These are phyloP conservation scores for Trichosporon faecale DNA, from an alignment of 1,284 basidiomycete species.

Conservation along the genomic window DNA sequence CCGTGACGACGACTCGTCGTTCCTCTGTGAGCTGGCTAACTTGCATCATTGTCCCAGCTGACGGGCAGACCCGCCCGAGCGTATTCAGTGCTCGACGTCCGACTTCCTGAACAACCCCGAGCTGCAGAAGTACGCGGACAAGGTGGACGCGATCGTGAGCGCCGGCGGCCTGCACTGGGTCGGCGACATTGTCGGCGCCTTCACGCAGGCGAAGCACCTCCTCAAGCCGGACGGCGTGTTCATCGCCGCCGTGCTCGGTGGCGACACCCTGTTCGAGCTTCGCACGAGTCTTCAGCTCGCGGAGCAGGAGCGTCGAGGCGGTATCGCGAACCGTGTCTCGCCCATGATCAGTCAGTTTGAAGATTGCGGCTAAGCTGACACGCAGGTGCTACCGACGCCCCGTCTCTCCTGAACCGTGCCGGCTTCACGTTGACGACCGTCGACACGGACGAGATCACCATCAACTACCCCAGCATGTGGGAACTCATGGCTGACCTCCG, in stretches of 20 bases:
- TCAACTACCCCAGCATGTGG: conserved; percentile 93
- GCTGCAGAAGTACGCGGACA: conserved; percentile 58
- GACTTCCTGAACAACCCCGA: conserved; percentile 38
- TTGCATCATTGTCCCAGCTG: neutral
- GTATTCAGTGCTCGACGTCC: conserved; percentile 37
- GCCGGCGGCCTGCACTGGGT: conserved; percentile 94
- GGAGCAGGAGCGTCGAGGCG: conserved; percentile 89
- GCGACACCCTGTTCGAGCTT: conserved; percentile 94
- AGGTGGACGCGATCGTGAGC: conserved; percentile 88
- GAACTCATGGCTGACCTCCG: conserved; percentile 89
- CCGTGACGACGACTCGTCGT: conserved; percentile 55
- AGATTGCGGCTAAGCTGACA: neutral
- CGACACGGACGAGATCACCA: conserved; percentile 88
- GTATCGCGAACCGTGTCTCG: conserved; percentile 89
- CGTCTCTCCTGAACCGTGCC: conserved; percentile 84
- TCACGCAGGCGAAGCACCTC: conserved; percentile 83
- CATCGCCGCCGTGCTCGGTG: conserved; percentile 89
- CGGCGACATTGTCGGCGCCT: conserved; percentile 90
- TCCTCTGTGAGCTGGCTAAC: conserved; percentile 26
- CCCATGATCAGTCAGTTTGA: conserved; percentile 83
- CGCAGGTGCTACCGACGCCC: conserved; percentile 81
- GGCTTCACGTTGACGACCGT: conserved; percentile 93
- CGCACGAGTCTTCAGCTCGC: conserved; percentile 80
- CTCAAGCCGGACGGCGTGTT: conserved; percentile 92
- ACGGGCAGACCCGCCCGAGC: conserved; percentile 27